Evolutionary conservation across 2,329 filamentous ascomycete genomes (phyloP), one percentile per base, ranked within the genome.

Genomic region (Tolypocladium tundrense): DNA sequence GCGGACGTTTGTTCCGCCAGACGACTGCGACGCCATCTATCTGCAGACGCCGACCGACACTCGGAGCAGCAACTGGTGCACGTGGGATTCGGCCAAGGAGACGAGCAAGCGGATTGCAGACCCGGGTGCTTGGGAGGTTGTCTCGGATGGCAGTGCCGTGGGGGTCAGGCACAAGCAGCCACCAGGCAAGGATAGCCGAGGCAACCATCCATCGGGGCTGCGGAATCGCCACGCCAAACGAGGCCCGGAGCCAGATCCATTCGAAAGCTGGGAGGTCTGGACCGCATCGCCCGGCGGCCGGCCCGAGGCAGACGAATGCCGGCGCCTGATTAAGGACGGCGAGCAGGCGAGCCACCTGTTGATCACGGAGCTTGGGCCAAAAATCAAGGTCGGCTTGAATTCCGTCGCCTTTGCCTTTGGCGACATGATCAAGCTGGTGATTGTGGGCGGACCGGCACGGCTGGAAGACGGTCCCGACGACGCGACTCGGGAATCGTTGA

Each of bases 341-440:
- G 73, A 75, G 43, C 66, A 73, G 48, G 72, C 75, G 4, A 76
- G 79, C 2, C 78, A 84, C 58, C 75, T 92, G 5, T 82, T 90
- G 53, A 83, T 90, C 27, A 81, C 81, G 2, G 78, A 79, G 52
- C 74, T 88, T 1, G 89, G 88, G 0, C 88, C 88, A 0, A 81
- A 88, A 58, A 76, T 78, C 2, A 75, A 76, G 56, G 73, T 90
- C 1, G 88, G 88, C 14, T 79, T 81, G 53, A 77, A 79, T 52
- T 87, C 85, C 55, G 78, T 90, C 3, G 88, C 84, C 0, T 80
- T 92, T 37, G 87, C 81, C 0, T 84, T 91, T 59, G 89, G 88
- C 14, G 88, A 91, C 63, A 77, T 83, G 1, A 78, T 91, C 65
- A 91, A 91, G 71, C 74, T 91, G 55, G 79, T 91, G 58, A 83